Evolutionary conservation across 495 filamentous ascomycete species (phyloP).

Genomic region (Penicillium manginii): DNA sequence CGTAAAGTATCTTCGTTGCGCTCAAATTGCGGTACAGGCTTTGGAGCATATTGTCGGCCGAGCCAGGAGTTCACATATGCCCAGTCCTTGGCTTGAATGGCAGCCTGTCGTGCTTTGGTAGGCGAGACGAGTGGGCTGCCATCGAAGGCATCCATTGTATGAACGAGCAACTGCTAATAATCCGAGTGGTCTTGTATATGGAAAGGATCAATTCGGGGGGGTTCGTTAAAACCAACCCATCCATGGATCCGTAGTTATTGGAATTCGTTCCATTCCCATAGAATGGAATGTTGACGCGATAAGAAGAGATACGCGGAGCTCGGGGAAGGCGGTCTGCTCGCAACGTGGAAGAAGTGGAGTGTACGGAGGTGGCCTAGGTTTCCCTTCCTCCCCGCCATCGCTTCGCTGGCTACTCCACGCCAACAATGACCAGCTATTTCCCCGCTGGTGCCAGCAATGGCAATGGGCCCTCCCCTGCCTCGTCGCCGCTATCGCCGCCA

Average conservation of each 20-base stretch:
- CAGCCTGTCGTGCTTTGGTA: slow-evolving; percentile 51
- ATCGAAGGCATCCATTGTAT: slow-evolving; percentile 29
- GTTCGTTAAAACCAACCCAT: background rate
- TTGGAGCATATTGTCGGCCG: slow-evolving; percentile 63
- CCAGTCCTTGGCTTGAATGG: slow-evolving; percentile 78
- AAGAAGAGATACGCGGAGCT: slow-evolving; percentile 20
- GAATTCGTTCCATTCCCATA: background rate
- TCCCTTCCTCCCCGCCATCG: slow-evolving; percentile 20
- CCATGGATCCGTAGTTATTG: background rate
- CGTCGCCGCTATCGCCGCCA: slow-evolving; percentile 40
- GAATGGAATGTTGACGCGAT: slow-evolving; percentile 16
- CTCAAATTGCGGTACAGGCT: slow-evolving; percentile 70
- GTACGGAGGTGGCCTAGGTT: slow-evolving; percentile 16
- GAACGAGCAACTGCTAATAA: too few species aligned
- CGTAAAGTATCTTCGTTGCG: slow-evolving; percentile 82
- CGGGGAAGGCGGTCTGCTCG: slow-evolving; percentile 27
- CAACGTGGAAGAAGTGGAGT: slow-evolving; percentile 4
- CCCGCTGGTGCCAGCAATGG: slow-evolving; percentile 34
- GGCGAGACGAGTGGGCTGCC: slow-evolving; percentile 48
- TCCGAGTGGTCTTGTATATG: too few species aligned
- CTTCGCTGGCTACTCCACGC: slow-evolving; percentile 1
- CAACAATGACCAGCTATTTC: slow-evolving; percentile 50
- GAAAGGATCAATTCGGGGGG: too few species aligned
- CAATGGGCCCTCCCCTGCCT: slow-evolving; percentile 35
- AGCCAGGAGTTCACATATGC: slow-evolving; percentile 85